These are phyloP conservation scores for Cryptosporidium parvum DNA, from an alignment of 169 alveolate species.

Conservation along the genomic window DNA sequence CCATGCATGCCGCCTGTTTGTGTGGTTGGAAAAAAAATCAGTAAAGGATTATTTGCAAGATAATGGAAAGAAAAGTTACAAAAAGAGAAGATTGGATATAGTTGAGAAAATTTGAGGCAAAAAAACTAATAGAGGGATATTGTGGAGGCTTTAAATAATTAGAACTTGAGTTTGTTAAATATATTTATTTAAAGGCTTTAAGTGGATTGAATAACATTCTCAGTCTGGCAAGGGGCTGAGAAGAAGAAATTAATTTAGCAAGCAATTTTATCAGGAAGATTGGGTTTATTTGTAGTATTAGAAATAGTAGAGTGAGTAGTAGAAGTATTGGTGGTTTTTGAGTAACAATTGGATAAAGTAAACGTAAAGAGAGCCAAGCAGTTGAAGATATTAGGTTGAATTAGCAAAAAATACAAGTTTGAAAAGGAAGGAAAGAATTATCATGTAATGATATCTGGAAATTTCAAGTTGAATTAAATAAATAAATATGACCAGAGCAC, in stretches of 20 bases:
- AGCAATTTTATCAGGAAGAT: no score
- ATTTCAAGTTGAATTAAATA: neutral
- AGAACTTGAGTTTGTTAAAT: neutral
- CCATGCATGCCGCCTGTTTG: constrained; percentile 59
- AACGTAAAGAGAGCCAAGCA: neutral
- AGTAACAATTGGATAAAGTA: no score
- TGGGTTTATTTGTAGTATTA: neutral
- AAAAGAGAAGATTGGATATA: neutral
- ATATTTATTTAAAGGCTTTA: neutral
- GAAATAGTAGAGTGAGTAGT: neutral
- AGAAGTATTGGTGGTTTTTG: neutral
- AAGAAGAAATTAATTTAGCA: neutral
- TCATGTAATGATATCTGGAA: neutral
- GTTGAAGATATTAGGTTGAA: neutral
- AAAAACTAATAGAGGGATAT: neutral
- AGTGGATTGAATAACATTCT: neutral
- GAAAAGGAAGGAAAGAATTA: neutral
- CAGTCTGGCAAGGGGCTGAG: neutral
- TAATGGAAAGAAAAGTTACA: neutral
- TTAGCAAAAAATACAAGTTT: neutral
- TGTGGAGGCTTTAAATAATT: no score
- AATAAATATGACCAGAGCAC: constrained; percentile 61
- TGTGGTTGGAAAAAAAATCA: constrained; percentile 43
- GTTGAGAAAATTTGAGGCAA: neutral
- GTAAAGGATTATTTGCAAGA: constrained; percentile 44